A percentile compares a stretch with the other conserved stretches of the same genome.
These are phyloP conservation scores for Phytopythium helicoides DNA, from an alignment of 352 stramenopile species.

Conservation along the genomic window DNA sequence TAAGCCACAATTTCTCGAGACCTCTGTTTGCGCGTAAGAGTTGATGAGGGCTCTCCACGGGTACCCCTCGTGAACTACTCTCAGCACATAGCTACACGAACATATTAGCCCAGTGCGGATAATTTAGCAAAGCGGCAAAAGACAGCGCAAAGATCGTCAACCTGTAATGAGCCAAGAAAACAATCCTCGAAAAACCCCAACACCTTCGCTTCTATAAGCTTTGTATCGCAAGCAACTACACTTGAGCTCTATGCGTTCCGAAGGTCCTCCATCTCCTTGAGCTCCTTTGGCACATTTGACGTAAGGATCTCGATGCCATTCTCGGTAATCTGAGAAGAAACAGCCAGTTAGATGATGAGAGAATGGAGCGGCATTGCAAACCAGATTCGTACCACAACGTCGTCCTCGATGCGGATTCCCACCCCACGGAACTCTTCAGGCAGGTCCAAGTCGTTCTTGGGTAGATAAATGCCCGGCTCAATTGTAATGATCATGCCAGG, in stretches of 20 bases:
- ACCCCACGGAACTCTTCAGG: conserved; percentile 78
- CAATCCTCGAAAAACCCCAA: no score
- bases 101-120: no score
- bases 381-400: conserved; percentile 59
- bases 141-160: no score
- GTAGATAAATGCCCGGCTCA: conserved; percentile 83
- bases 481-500: conserved; percentile 84
- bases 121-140: no score
- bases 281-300: conserved; percentile 61
- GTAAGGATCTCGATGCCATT: conserved; percentile 77
- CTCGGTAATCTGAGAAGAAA: conserved; percentile 54
- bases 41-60: no score
- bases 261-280: conserved; percentile 63
- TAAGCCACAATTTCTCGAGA: no score
- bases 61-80: no score
- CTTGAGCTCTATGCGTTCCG: conserved; percentile 31
- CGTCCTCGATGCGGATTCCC: conserved; percentile 84
- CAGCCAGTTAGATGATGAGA: neutral
- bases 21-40: no score
- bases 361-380: neutral
- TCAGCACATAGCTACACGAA: no score
- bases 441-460: conserved; percentile 61
- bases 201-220: no score
- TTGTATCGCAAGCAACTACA: no score
- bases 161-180: no score